phyloP scores from a whole-genome alignment of 1,284 basidiomycete genomes.

The Ustilago shanxiensis region DNA sequence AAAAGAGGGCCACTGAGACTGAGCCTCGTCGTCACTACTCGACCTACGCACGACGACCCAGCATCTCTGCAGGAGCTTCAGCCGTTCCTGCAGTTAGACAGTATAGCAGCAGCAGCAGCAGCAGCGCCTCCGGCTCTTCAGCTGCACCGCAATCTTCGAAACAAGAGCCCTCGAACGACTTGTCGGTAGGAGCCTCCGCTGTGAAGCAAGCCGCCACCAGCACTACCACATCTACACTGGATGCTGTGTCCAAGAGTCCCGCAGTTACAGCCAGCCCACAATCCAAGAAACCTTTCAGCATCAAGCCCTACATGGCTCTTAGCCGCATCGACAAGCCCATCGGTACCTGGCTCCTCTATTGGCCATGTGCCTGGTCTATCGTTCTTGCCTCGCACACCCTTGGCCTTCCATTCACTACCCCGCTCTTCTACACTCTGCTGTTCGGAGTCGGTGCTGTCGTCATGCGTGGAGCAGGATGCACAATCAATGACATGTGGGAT shows the following conservation, averaged over 20 bases:
- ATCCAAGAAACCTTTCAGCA: conserved; percentile 37
- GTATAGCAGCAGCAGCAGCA: conserved; percentile 28
- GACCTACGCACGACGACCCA: conserved; percentile 10
- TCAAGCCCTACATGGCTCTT: conserved; percentile 83
- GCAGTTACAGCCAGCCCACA: not conserved
- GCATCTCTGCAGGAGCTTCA: not conserved
- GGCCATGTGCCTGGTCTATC: conserved; percentile 78
- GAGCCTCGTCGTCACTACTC: conserved; percentile 31
- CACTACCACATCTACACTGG: not conserved
- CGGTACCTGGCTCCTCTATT: conserved; percentile 89
- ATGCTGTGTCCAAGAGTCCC: not conserved
- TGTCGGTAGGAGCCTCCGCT: not conserved
- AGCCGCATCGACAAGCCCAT: conserved; percentile 95
- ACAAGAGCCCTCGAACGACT: not conserved
- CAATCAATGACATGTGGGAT: conserved; percentile 99
- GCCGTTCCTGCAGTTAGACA: not conserved
- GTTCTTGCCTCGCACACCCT: conserved; percentile 64
- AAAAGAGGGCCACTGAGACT: conserved; percentile 28
- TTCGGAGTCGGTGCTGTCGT: conserved; percentile 92
- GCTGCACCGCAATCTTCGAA: not conserved
- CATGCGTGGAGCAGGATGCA: conserved; percentile 98
- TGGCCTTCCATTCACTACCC: conserved; percentile 45
- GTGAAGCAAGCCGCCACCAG: not conserved
- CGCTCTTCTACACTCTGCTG: conserved; percentile 74
- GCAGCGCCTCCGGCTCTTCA: not conserved